Evolutionary conservation across 306 rosid species (phyloP), one percentile per base, ranked within the genome.

Genomic region (Castanea sativa): DNA sequence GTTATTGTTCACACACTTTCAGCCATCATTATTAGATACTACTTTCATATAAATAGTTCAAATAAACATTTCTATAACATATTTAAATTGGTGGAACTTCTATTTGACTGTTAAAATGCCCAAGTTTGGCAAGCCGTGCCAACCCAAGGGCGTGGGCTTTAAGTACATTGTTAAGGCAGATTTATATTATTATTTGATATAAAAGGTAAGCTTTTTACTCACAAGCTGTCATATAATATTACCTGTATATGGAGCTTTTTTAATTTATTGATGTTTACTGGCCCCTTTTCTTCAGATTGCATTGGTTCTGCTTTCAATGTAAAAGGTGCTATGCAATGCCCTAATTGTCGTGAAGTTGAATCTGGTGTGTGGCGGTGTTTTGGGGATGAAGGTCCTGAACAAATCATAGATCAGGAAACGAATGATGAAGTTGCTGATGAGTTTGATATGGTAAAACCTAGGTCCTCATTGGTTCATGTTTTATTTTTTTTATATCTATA

Each of bases 241-340:
- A 61, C 6, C 29, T 61, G n/a, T 10, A 27, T 8, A 58, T 74
- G 70, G 29, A 57, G 10, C 14, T 35, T 61, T 61, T 15, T 27
- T 33, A 4, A 5, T 33, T 18, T 21, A 3, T 38, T 73, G 57
- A 45, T 53, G 18, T 52, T 68, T 14, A 23, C 18, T 65, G 29
- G 18, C 33, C 73, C 12, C 19, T 75, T 32, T 23, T 55, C 14
- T 73, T 25, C 49, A 80, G 84, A 81, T 58, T 81, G 77, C 73
- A 81, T 81, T 51, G 84, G 80, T 45, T 81, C 73, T 45, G 77
- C 84, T 3, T 75, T 69, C 32, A 81, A 75, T 51, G 29, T 38
- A 4, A 81, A 33, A 55, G 84, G 84, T 45, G 19, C 38, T 9
- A 81, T 81, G 84, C 76, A 75, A 60, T 81, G 80, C 55, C 84